These are phyloP conservation scores for Rhododendron mucronatum DNA, from an alignment of 148 eudicot genomes.

Conservation along the genomic window DNA sequence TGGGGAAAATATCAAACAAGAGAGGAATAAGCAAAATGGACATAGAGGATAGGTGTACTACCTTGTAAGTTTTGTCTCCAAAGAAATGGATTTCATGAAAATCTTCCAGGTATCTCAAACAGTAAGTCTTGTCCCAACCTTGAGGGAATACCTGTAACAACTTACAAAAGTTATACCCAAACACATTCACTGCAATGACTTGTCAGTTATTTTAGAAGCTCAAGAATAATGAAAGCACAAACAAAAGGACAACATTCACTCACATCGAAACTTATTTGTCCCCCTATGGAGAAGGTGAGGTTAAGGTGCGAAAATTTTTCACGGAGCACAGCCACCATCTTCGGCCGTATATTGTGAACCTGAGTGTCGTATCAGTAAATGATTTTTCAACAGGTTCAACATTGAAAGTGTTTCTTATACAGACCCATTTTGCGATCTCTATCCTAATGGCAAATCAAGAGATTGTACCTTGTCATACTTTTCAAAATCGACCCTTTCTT, in stretches of 20 bases:
- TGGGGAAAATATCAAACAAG: not conserved
- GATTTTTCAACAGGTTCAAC: not conserved
- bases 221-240: slow-evolving; percentile 9
- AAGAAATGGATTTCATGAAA: slow-evolving; percentile 87
- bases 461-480: slow-evolving; percentile 81
- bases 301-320: slow-evolving; percentile 85
- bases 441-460: not conserved
- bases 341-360: slow-evolving; percentile 78
- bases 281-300: slow-evolving; percentile 87
- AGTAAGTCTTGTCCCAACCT: slow-evolving; percentile 98
- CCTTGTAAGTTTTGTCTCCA: slow-evolving; percentile 98
- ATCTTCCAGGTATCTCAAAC: slow-evolving; percentile 73
- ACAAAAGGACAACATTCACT: slow-evolving; percentile 19
- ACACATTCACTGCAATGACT: not conserved
- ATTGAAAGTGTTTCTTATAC: not conserved
- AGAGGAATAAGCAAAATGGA: not conserved
- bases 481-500: slow-evolving; percentile 92
- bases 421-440: not conserved
- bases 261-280: slow-evolving; percentile 97
- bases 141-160: slow-evolving; percentile 71
- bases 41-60: slow-evolving; percentile 8
- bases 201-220: not conserved
- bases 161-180: slow-evolving; percentile 1
- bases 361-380: slow-evolving; percentile 11
- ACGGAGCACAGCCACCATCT: slow-evolving; percentile 77